phyloP scores from a whole-genome alignment of 768 basidiomycete genomes.

The Panaeolus cyanescens region DNA sequence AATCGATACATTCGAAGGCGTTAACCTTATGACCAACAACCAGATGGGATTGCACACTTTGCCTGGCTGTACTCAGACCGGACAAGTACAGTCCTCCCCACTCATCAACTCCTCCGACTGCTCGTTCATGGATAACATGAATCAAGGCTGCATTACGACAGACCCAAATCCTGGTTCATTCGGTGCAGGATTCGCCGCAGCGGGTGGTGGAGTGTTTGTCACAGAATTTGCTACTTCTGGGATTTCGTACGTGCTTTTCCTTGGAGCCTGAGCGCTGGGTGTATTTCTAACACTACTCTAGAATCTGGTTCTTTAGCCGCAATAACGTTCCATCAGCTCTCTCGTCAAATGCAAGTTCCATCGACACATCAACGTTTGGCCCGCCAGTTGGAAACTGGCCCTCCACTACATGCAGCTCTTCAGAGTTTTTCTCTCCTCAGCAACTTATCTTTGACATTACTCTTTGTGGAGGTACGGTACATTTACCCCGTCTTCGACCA shows the following conservation, averaged over 20 bases:
- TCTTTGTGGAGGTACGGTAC: constrained; percentile 54
- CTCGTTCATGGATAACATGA: constrained; percentile 49
- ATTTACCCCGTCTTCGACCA: not conserved
- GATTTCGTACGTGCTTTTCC: constrained; percentile 51
- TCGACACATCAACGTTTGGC: constrained; percentile 61
- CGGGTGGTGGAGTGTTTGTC: constrained; percentile 74
- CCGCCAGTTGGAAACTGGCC: constrained; percentile 74
- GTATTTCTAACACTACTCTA: constrained; percentile 17
- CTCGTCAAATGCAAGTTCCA: constrained; percentile 47
- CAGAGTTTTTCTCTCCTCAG: constrained; percentile 60
- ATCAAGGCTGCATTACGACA: constrained; percentile 66
- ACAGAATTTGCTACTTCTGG: constrained; percentile 70
- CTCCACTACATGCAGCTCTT: constrained; percentile 51
- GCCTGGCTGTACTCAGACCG: constrained; percentile 43
- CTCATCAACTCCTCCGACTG: constrained; percentile 62
- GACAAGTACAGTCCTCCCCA: constrained; percentile 51
- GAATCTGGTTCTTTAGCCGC: constrained; percentile 67
- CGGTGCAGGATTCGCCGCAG: constrained; percentile 64
- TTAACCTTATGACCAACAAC: constrained; percentile 52
- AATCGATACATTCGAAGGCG: constrained; percentile 25
- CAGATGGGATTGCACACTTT: constrained; percentile 59
- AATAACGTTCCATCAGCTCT: constrained; percentile 48
- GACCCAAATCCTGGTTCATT: constrained; percentile 59
- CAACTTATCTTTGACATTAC: constrained; percentile 76
- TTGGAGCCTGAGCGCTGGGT: not conserved